Base-by-base conservation (phyloP, 495 filamentous ascomycete species). In the Terfezia claveryi region DNA sequence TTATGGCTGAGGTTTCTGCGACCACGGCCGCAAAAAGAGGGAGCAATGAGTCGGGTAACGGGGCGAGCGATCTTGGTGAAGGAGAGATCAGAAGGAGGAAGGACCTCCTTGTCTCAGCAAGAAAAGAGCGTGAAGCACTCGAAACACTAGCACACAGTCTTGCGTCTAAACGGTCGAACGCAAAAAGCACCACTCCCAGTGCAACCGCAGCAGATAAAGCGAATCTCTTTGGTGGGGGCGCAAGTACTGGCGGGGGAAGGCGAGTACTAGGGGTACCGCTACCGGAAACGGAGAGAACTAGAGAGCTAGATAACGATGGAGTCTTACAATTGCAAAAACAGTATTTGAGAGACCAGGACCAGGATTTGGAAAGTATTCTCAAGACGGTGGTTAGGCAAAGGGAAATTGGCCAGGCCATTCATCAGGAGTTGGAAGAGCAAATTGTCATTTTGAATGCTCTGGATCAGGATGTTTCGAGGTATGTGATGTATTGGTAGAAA, bases 291-390 rank as follows among this genome's bases (percentile, higher is more conserved):
- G 84, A 87, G 56, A 73, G 75, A 56, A 96, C 91, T 50, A 70
- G 89, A 41, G 87, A 94, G 69, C 69, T 91, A 55, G 91, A 94
- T 64, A 99, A 99, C 62, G 69, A 78, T 36, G 91, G 88, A 0
- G 82, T 99, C 44, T 57, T 95, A 64, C 80, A 87, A 72, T 66
- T 96, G 64, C 87, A 95, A 67, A 70, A 75, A 57, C 78, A 89
- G 66, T 76, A 82, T 65, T 92, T 96, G 79, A 55, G 75, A 41
- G 80, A 88, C 59, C 91, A 99, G 68, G 91, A 99, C 60, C 66
- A 79, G 65, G 80, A 81, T 58, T 79, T 96, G 37, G 76, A 82
- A 57, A 76, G 80, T 60, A 67, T 98, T 65, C 73, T 76, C 36
- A 81, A 79, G 69, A 80, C 87, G 59, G 81, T 96, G 51, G 66